Base-by-base conservation (phyloP, 306 rosid species). In the Castanea sativa region DNA sequence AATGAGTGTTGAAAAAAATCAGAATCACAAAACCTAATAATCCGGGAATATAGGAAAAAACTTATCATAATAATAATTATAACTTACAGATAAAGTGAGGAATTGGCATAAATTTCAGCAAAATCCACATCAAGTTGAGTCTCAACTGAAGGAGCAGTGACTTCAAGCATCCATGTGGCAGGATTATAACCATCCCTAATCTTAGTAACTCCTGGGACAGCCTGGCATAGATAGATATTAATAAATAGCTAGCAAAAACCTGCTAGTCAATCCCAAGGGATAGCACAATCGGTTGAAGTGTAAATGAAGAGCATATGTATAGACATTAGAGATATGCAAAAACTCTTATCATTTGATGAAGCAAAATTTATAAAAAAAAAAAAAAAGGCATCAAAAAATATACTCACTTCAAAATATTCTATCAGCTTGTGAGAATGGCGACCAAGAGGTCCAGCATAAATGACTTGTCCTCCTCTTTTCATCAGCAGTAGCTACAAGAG, bases 81-180 rank as follows among this genome's bases (percentile, higher is more conserved):
- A 70, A 60, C 88, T 82, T 82, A 91, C 98, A 18, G 73, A 41
- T 88, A 85, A 32, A 90, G 89, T 4, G 83, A 74, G 12, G 98
- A 93, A 59, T 86, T 86, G 19, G 75, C 82, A 69, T 87, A 91
- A 25, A 87, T 32, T 35, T 91, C 91, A 3, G 92, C 92, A 68
- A 91, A 93, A 75, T 93, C 93, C 27, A 91, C 58, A 3, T 71
- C 73, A 74, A 86, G 91, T 35, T 85, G 90, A 79, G 83, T 67
- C 75, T 93, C 98, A 79, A 85, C 74, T 13, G 80, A 27, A 0
- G 81, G 56, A 49, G 95, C 78, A 75, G 78, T 91, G 74, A 91
- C 84, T 61, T 93, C 95, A 30, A 93, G 82, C 98, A 91, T 90
- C 98, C 98, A 93, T 4, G 98, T 91, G 13, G 97, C 97, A 9